phyloP scores from a whole-genome alignment of 805 yeast species.

The Zygosaccharomyces kombuchaensis region DNA sequence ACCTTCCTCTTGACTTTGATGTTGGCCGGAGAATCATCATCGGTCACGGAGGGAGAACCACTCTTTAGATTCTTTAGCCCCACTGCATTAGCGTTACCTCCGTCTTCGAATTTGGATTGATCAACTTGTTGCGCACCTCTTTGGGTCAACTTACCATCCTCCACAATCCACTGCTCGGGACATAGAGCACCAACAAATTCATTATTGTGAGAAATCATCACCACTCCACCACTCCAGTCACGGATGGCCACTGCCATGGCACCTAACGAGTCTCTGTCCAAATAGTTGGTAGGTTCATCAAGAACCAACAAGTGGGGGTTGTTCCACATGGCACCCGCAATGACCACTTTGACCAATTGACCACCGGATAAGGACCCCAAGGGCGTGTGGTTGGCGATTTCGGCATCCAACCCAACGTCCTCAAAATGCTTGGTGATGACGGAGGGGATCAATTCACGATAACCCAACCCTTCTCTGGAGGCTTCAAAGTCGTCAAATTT shows the following conservation, averaged over 20 bases:
- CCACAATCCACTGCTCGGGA: slow-evolving; percentile 98
- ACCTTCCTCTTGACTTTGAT: slow-evolving; percentile 88
- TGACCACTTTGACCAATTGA: slow-evolving; percentile 95
- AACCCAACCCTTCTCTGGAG: slow-evolving; percentile 97
- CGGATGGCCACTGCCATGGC: slow-evolving; percentile 96
- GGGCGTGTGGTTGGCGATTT: slow-evolving; percentile 97
- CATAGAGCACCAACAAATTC: slow-evolving; percentile 97
- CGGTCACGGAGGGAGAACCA: slow-evolving; percentile 43
- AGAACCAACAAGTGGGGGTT: slow-evolving; percentile 94
- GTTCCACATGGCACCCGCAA: slow-evolving; percentile 99
- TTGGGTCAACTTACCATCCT: slow-evolving; percentile 82
- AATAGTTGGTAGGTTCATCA: slow-evolving; percentile 97
- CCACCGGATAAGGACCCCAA: slow-evolving; percentile 97
- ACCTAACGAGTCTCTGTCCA: slow-evolving; percentile 96
- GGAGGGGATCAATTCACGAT: slow-evolving; percentile 87
- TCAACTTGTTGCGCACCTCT: slow-evolving; percentile 78
- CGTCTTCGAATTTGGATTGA: slow-evolving; percentile 75
- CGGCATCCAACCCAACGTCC: slow-evolving; percentile 96
- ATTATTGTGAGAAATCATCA: slow-evolving; percentile 95
- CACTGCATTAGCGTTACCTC: slow-evolving; percentile 49
- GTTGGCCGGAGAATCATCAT: slow-evolving; percentile 92
- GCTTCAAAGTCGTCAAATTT: slow-evolving; percentile 99
- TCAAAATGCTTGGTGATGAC: slow-evolving; percentile 96
- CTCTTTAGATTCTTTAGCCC: slow-evolving; percentile 47
- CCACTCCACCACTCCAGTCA: slow-evolving; percentile 98